Evolutionary conservation across 352 stramenopile genomes (phyloP).

Genomic region (Globisporangium apiculatum): DNA sequence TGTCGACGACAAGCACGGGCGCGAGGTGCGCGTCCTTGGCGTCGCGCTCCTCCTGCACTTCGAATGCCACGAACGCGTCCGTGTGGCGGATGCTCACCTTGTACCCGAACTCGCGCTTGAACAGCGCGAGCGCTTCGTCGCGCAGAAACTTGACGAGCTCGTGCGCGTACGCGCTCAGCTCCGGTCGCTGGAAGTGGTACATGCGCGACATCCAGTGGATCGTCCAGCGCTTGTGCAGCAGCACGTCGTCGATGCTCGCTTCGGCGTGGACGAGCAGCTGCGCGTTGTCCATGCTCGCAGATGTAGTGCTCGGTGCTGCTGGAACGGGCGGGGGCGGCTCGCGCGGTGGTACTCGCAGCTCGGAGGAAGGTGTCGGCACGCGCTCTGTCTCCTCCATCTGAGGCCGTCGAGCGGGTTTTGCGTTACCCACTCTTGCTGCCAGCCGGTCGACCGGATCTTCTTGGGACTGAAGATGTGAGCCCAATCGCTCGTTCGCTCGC

Average conservation of each 20-base stretch:
- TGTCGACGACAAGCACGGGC: not conserved
- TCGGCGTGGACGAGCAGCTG: slow-evolving; percentile 5
- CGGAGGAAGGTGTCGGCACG: not conserved
- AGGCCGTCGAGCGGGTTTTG: no score
- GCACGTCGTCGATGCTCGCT: slow-evolving; percentile 43
- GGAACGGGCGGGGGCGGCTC: slow-evolving; percentile 3
- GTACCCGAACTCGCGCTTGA: slow-evolving; percentile 51
- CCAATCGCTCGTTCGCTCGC: no score
- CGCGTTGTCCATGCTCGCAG: not conserved
- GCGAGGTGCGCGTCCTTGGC: slow-evolving; percentile 3
- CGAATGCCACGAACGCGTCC: slow-evolving; percentile 43
- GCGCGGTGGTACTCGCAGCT: not conserved
- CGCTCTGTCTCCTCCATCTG: not conserved
- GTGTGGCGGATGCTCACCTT: slow-evolving; percentile 52
- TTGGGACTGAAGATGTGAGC: no score
- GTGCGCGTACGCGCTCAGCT: slow-evolving; percentile 50
- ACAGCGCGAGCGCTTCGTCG: slow-evolving; percentile 32
- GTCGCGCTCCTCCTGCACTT: slow-evolving; percentile 46
- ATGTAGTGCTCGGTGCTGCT: not conserved
- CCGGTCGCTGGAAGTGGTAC: slow-evolving; percentile 41
- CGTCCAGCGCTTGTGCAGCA: slow-evolving; percentile 44
- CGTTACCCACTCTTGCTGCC: no score
- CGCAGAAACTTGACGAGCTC: slow-evolving; percentile 62
- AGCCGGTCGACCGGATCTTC: no score
- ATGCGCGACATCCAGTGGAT: slow-evolving; percentile 60